These are phyloP conservation scores for Boletellus deceptivus DNA, from an alignment of 1,284 basidiomycete species.

Conservation along the genomic window DNA sequence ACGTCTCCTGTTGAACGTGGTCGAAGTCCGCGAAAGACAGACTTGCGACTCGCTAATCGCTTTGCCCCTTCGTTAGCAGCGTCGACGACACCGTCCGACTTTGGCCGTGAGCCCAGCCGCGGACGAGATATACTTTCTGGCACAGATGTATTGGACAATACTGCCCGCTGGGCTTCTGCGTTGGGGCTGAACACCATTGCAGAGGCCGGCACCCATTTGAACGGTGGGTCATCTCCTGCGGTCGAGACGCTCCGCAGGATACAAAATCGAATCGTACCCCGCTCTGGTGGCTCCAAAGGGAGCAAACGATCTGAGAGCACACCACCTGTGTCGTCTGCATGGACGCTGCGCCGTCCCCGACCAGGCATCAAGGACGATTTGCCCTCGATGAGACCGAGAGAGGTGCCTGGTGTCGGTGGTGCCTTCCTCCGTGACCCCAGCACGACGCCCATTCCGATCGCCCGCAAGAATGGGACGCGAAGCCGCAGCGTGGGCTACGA, in stretches of 20 bases:
- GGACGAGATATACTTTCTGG: constrained; percentile 17
- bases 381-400: constrained; percentile 5
- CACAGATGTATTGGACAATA: constrained; percentile 24
- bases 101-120: constrained; percentile 15
- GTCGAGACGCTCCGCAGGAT: constrained; percentile 21
- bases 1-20: constrained; percentile 37
- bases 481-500: constrained; percentile 29
- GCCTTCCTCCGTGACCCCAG: constrained; percentile 30
- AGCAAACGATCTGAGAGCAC: constrained; percentile 31
- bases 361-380: constrained; percentile 14
- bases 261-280: constrained; percentile 5
- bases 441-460: constrained; percentile 21
- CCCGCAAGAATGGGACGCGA: constrained; percentile 21
- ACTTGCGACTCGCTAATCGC: constrained; percentile 37
- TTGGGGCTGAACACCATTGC: constrained; percentile 25
- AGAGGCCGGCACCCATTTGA: constrained; percentile 21
- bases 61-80: constrained; percentile 26
- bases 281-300: background rate
- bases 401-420: constrained; percentile 7
- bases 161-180: constrained; percentile 31
- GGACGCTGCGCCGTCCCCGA: constrained; percentile 18
- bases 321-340: constrained; percentile 25
- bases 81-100: constrained; percentile 29
- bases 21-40: constrained; percentile 35
- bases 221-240: constrained; percentile 16